Evolutionary conservation across 2,329 filamentous ascomycete species (phyloP).

Genomic region (Bipolaris sorokiniana): DNA sequence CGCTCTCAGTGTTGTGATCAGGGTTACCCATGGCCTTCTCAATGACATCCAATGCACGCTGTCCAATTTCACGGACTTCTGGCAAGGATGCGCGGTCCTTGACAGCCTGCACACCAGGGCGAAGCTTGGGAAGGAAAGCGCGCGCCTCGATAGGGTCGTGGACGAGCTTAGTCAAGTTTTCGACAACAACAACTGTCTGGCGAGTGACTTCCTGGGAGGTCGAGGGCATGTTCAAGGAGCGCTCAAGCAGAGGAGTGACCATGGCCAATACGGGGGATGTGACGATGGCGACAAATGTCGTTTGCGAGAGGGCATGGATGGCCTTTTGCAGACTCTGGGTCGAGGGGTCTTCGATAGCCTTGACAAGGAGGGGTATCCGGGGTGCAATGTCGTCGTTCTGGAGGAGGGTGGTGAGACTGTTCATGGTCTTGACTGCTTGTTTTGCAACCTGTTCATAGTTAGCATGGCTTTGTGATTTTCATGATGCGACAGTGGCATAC

Average conservation of each 20-base stretch:
- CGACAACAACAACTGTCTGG: constrained; percentile 93
- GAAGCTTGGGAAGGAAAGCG: constrained; percentile 91
- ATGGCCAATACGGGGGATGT: constrained; percentile 94
- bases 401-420: constrained; percentile 82
- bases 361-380: constrained; percentile 87
- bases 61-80: constrained; percentile 89
- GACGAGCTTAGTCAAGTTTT: constrained; percentile 97
- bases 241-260: constrained; percentile 91
- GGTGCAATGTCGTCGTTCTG: constrained; percentile 97
- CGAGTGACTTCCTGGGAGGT: constrained; percentile 94
- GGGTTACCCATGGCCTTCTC: constrained; percentile 81
- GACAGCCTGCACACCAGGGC: constrained; percentile 90
- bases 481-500: constrained; percentile 50
- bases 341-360: constrained; percentile 94
- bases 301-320: constrained; percentile 94
- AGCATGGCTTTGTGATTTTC: constrained; percentile 10
- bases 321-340: constrained; percentile 89
- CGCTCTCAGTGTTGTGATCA: constrained; percentile 61
- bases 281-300: constrained; percentile 96
- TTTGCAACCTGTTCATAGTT: constrained; percentile 63
- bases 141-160: constrained; percentile 94
- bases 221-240: constrained; percentile 86
- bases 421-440: constrained; percentile 92
- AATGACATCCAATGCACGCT: constrained; percentile 82
- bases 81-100: constrained; percentile 87